Evolutionary conservation across 441 rosid species (phyloP).

Genomic region (Bruguiera hainesii): DNA sequence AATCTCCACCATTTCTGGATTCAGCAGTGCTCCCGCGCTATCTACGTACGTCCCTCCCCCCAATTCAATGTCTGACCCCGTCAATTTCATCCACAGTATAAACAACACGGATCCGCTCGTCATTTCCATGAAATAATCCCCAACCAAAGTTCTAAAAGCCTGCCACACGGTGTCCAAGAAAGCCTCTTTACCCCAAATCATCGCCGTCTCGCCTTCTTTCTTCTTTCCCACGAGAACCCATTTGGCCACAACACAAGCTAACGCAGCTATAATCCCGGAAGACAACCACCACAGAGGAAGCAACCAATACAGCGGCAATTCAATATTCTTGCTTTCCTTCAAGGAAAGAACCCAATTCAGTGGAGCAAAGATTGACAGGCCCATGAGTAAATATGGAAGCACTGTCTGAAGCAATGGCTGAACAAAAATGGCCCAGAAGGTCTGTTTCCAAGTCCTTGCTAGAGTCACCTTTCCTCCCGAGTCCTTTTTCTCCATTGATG

Average conservation of each 20-base stretch:
- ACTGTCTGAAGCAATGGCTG: slow-evolving; percentile 60
- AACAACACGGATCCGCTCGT: slow-evolving; percentile 43
- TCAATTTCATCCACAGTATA: slow-evolving; percentile 47
- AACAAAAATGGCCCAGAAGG: slow-evolving; percentile 44
- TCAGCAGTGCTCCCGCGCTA: slow-evolving; percentile 55
- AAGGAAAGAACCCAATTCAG: slow-evolving; percentile 31
- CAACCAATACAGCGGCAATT: slow-evolving; percentile 32
- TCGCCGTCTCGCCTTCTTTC: slow-evolving; percentile 46
- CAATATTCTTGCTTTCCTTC: slow-evolving; percentile 24
- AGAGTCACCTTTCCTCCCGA: slow-evolving; percentile 34
- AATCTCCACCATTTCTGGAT: slow-evolving; percentile 72
- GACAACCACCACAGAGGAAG: slow-evolving; percentile 49
- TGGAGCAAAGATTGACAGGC: slow-evolving; percentile 36
- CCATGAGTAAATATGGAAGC: slow-evolving; percentile 50
- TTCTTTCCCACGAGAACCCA: slow-evolving; percentile 61
- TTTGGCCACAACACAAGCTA: slow-evolving; percentile 46
- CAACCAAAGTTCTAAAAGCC: slow-evolving; percentile 51
- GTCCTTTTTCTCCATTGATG: slow-evolving; percentile 26
- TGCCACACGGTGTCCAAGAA: slow-evolving; percentile 68
- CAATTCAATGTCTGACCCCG: slow-evolving; percentile 51
- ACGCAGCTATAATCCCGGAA: slow-evolving; percentile 42
- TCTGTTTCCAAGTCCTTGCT: slow-evolving; percentile 47
- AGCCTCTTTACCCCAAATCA: slow-evolving; percentile 50
- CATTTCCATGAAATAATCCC: slow-evolving; percentile 64
- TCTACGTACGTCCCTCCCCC: slow-evolving; percentile 51